phyloP scores from a whole-genome alignment of 257 asterid species.

The Cruciata laevipes region DNA sequence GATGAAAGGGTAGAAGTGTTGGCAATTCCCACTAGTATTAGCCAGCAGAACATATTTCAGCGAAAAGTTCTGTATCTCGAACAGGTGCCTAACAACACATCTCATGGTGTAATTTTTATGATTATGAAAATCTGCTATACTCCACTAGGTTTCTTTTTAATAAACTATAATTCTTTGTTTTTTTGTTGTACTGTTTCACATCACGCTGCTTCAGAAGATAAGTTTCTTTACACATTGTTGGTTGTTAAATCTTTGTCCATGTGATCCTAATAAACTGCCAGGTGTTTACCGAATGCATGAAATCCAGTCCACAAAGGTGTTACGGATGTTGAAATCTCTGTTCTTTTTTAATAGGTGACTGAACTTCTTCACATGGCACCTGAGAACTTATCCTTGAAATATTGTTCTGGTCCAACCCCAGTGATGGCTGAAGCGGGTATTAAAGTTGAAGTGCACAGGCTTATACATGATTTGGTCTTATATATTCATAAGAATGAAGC shows the following conservation, averaged over 20 bases:
- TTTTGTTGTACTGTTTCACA: background rate
- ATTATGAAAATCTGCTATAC: background rate
- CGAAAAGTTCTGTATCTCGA: slow-evolving; percentile 65
- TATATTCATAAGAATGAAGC: slow-evolving; percentile 79
- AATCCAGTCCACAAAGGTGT: background rate
- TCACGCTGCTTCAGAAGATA: background rate
- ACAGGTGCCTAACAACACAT: slow-evolving; percentile 10
- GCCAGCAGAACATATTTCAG: slow-evolving; percentile 48
- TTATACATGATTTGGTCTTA: slow-evolving; percentile 72
- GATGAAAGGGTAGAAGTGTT: slow-evolving; percentile 85
- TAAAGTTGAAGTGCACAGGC: slow-evolving; percentile 59
- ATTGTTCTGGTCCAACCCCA: slow-evolving; percentile 81
- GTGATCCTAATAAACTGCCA: background rate
- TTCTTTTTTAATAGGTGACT: slow-evolving; percentile 41
- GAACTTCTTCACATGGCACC: slow-evolving; percentile 56
- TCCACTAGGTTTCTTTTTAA: background rate
- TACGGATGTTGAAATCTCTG: slow-evolving; percentile 6
- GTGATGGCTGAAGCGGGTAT: slow-evolving; percentile 48
- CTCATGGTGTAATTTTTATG: background rate
- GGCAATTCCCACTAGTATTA: slow-evolving; percentile 78
- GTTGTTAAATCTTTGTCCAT: background rate
- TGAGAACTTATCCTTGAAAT: slow-evolving; percentile 44
- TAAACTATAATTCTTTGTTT: background rate
- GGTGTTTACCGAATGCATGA: background rate
- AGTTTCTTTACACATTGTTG: slow-evolving; percentile 1